phyloP scores from a whole-genome alignment of 2,329 filamentous ascomycete species.

The Aspergillus phoenicis region DNA sequence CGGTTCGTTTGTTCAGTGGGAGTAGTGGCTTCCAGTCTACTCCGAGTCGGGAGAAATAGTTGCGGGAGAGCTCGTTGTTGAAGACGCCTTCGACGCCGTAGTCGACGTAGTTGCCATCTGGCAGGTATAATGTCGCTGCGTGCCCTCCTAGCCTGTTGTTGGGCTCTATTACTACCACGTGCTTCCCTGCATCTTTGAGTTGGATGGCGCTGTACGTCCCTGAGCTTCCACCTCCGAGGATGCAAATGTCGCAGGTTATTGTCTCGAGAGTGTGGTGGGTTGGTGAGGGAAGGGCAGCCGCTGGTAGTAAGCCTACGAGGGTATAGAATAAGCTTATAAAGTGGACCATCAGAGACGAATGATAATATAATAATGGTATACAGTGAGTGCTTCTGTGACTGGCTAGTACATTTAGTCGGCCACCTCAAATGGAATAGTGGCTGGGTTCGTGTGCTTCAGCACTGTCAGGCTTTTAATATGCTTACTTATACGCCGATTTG shows the following conservation, averaged over 20 bases:
- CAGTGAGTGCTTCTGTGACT: too few relatives aligned
- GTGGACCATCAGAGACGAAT: background rate
- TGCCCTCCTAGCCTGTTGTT: slow-evolving; percentile 40
- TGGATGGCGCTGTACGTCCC: slow-evolving; percentile 39
- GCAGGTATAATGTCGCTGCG: slow-evolving; percentile 35
- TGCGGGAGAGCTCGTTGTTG: slow-evolving; percentile 33
- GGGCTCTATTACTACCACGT: slow-evolving; percentile 40
- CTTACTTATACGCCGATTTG: background rate
- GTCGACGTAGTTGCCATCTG: slow-evolving; percentile 33
- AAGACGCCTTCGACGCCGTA: slow-evolving; percentile 38
- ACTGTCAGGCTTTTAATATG: background rate
- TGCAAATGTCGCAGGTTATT: slow-evolving; percentile 33
- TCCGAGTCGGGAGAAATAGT: slow-evolving; percentile 34
- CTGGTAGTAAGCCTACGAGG: background rate
- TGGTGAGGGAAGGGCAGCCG: background rate
- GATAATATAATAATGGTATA: too few relatives aligned
- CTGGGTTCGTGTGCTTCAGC: background rate
- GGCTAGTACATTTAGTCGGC: background rate
- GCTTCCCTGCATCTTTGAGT: slow-evolving; percentile 34
- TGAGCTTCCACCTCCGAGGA: slow-evolving; percentile 41
- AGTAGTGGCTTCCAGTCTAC: slow-evolving; percentile 23
- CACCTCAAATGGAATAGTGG: background rate
- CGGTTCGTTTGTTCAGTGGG: slow-evolving; percentile 19
- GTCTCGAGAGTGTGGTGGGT: background rate
- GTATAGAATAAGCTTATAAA: background rate